Evolutionary conservation across 345 rosid species (phyloP), one percentile per base, ranked within the genome.

Genomic region (Pistacia integerrima): DNA sequence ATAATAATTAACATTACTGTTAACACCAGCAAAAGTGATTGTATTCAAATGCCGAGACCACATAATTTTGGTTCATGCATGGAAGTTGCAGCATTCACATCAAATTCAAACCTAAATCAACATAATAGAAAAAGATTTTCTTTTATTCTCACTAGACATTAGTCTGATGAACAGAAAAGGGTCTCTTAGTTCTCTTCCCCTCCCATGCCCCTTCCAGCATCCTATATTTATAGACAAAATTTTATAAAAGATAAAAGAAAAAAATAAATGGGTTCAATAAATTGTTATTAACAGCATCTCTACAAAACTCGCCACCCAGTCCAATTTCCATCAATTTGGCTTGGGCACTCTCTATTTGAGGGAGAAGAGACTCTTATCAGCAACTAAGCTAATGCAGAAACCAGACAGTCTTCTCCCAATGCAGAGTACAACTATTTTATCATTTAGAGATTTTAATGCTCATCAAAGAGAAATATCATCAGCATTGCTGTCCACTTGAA

Each of bases 261-360:
- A 73, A 73, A 30, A 30, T 30, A 30, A 30, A 30, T 30, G n/a
- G 13, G 3, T 49, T 18, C 30, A 46, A 54, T 30, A 67, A 30
- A 10, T 46, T 11, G 35, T 74, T 64, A 16, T 55, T 36, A 73
- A 60, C 25, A 56, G 38, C 49, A 57, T 67, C 81, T 67, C 83
- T 81, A 83, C 83, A 83, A 83, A 81, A 77, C 48, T 79, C 58
- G 35, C 72, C n/a, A 79, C 77, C 77, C 59, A 67, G 56, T 49
- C 54, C 59, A 36, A 35, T 59, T 75, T 58, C 62, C 48, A 49
- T 57, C 49, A 35, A 67, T 59, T 77, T 57, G 80, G 74, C 69
- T 20, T 48, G 60, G 54, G 60, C 59, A 67, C 56, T 57, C 66
- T 17, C 69, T 33, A 54, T 68, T 17, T 8, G 17, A 35, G 58